Conservation (phyloP, 192 early-diverging fungal genomes). For the Chytriomyces confervae region DNA sequence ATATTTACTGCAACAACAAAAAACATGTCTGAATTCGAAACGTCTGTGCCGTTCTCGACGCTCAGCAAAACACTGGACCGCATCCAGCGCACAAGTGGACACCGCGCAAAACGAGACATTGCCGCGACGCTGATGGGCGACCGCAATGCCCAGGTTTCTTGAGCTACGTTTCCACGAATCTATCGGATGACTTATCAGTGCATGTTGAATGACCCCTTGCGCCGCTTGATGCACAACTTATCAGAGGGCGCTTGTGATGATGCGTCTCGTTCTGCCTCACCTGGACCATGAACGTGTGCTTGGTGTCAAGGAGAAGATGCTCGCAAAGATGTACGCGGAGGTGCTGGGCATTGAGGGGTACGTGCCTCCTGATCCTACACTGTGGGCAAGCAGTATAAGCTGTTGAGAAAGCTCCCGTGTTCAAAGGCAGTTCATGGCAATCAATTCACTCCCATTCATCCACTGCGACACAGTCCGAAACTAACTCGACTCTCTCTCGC, state of each 20-base stretch:
- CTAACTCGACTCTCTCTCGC: slow-evolving; percentile 3
- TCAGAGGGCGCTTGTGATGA: slow-evolving; percentile 35
- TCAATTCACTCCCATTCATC: not conserved
- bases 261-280: slow-evolving; percentile 51
- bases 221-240: slow-evolving; percentile 21
- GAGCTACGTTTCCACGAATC: not conserved
- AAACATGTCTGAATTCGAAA: not conserved
- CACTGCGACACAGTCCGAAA: not conserved
- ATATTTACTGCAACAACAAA: no score
- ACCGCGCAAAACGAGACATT: slow-evolving; percentile 33
- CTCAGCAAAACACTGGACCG: slow-evolving; percentile 37
- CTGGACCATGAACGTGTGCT: slow-evolving; percentile 61
- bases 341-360: slow-evolving; percentile 58
- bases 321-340: slow-evolving; percentile 69
- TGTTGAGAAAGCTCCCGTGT: no score
- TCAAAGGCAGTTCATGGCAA: no score
- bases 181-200: not conserved
- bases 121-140: slow-evolving; percentile 15
- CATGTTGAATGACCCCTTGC: not conserved
- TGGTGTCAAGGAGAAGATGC: slow-evolving; percentile 68
- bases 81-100: slow-evolving; percentile 38
- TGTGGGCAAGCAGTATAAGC: no score
- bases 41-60: slow-evolving; percentile 31
- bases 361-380: not conserved
- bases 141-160: slow-evolving; percentile 1